Evolutionary conservation across 495 filamentous ascomycete genomes (phyloP), one percentile per base, ranked within the genome.

Genomic region (Talaromyces borbonicus): DNA sequence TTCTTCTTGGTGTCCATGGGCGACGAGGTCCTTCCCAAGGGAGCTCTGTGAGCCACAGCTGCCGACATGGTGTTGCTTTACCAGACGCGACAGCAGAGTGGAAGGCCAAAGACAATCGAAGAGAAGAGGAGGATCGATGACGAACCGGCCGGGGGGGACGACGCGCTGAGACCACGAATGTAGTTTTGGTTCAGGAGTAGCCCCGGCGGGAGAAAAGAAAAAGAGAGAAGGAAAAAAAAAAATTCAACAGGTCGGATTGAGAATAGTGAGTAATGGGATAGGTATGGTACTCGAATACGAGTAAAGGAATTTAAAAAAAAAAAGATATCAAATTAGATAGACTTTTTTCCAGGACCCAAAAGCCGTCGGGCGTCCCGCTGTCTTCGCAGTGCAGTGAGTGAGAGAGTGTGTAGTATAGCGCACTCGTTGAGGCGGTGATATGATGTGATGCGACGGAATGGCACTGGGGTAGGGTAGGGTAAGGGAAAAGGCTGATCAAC

Each of bases 1-100:
- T 59, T 63, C 51, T 70, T 75, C 56, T 75, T 74, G 38, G 65
- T 65, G 52, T 77, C 73, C 72, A 76, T 74, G 49, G 69, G 59
- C 47, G 66, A 65, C 14, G 56, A 52, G 47, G 53, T 61, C 53
- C 53, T 53, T 40, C 40, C 61, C 48, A 60, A 60, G 43, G 68
- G 58, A 36, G 58, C 57, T 46, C 61, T 60, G 48, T 65, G 55
- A 49, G 68, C 66, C 51, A 74, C 69, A 31, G 63, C 67, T 54
- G 68, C 65, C 60, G 71, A 71, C 69, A 74, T 73, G 42, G 30
- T 43, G 20, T 26, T 40, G 30, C 47, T 52, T 4, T 39, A 50
- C 35, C 25, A 45, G 53, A 43, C 41, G 30, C 47, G 52, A 8
- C 39, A 50, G 40, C 25, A 45, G 53, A 43, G 47, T 36, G 44